phyloP scores from a whole-genome alignment of 768 basidiomycete species.

The Mycena epipterygia region DNA sequence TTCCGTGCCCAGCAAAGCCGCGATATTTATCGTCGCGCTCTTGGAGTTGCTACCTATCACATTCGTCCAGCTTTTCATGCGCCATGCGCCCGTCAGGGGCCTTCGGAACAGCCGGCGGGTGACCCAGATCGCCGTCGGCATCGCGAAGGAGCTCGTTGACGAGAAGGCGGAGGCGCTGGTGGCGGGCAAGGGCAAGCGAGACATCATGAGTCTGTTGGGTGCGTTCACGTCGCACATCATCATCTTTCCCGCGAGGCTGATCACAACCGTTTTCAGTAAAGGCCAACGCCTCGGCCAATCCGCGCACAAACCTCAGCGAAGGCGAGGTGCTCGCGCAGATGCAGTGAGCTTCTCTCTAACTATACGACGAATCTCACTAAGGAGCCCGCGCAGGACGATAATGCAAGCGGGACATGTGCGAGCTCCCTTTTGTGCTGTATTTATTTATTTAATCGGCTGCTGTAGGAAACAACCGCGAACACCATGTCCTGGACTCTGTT shows the following conservation, averaged over 20 bases:
- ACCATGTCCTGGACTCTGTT: constrained; percentile 73
- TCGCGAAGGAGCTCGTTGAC: constrained; percentile 62
- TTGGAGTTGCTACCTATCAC: constrained; percentile 15
- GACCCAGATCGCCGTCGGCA: constrained; percentile 52
- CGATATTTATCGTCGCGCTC: constrained; percentile 15
- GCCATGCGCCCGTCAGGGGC: constrained; percentile 3
- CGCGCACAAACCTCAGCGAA: constrained; percentile 34
- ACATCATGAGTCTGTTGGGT: constrained; percentile 73
- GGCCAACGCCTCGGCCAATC: constrained; percentile 36
- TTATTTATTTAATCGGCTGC: constrained; percentile 47
- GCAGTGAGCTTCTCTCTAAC: constrained; percentile 38
- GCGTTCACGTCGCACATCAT: constrained; percentile 40
- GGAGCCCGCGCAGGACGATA: constrained; percentile 6
- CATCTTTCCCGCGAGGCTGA: background rate
- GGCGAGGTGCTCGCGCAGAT: constrained; percentile 52
- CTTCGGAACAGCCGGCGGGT: constrained; percentile 20
- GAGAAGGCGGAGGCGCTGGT: constrained; percentile 62
- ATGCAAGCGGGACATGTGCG: constrained; percentile 26
- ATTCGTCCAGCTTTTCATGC: constrained; percentile 12
- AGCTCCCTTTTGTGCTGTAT: no score
- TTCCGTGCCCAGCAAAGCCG: constrained; percentile 3
- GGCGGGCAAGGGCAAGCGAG: constrained; percentile 64
- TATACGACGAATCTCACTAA: background rate
- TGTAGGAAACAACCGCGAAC: constrained; percentile 73
- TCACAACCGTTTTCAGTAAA: background rate